Conservation (phyloP, 2,329 filamentous ascomycete species). For the Xylariaceae sp. region DNA sequence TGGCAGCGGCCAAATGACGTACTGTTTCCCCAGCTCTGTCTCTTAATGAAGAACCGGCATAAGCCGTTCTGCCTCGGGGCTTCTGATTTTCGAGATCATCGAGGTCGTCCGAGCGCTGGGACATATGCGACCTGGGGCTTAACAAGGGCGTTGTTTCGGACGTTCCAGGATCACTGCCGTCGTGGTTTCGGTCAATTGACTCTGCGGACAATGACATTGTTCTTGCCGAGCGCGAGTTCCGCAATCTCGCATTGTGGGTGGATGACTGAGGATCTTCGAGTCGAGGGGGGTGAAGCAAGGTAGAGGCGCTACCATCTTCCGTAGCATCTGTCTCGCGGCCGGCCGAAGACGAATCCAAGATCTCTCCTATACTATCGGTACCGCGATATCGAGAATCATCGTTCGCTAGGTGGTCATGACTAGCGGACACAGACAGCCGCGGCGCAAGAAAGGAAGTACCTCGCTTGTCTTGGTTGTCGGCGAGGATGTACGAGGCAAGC, state of each 20-base stretch:
- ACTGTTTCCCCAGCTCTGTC: slow-evolving; percentile 21
- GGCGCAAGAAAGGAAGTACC: slow-evolving; percentile 43
- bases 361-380: slow-evolving; percentile 29
- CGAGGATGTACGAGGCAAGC: slow-evolving; percentile 74
- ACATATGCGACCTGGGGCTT: slow-evolving; percentile 30
- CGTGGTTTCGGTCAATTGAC: neutral
- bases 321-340: slow-evolving; percentile 18
- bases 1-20: slow-evolving; percentile 30
- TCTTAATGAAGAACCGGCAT: slow-evolving; percentile 27
- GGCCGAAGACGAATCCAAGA: slow-evolving; percentile 29
- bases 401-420: slow-evolving; percentile 25
- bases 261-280: slow-evolving; percentile 33
- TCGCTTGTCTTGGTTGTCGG: slow-evolving; percentile 49
- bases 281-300: slow-evolving; percentile 45
- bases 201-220: slow-evolving; percentile 10
- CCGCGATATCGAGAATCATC: slow-evolving; percentile 17
- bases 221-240: slow-evolving; percentile 11
- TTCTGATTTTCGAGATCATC: slow-evolving; percentile 51
- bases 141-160: slow-evolving; percentile 48
- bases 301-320: slow-evolving; percentile 28
- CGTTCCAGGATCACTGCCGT: neutral
- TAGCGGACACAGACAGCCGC: slow-evolving; percentile 34
- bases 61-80: slow-evolving; percentile 21
- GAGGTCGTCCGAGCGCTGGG: slow-evolving; percentile 28
- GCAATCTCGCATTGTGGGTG: slow-evolving; percentile 2